Percentiles rank a stretch among this genome's conserved stretches.
Conservation (phyloP, 768 basidiomycete genomes). For the Suillus lakei region DNA sequence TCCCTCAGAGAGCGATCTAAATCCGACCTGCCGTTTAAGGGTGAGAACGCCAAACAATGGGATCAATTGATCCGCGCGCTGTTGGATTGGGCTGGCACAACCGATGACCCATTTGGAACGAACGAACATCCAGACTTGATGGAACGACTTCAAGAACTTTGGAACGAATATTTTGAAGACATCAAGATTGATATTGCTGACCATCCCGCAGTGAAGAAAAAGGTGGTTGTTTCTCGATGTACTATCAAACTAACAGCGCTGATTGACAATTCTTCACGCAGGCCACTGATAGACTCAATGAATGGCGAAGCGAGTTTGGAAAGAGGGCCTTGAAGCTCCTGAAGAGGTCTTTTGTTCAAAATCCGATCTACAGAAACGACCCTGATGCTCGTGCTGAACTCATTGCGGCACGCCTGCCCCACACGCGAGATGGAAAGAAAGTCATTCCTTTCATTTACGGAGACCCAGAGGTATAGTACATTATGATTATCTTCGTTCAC, state of each 20-base stretch:
- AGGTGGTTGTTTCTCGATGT: slow-evolving; percentile 1
- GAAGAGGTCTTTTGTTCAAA: slow-evolving; percentile 4
- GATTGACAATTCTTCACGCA: background rate
- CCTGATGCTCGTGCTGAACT: slow-evolving; percentile 2
- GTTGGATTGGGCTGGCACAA: slow-evolving; percentile 10
- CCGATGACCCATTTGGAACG: slow-evolving; percentile 11
- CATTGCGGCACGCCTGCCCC: background rate
- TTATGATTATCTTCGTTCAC: background rate
- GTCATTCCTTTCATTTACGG: slow-evolving; percentile 8
- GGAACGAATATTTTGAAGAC: slow-evolving; percentile 1
- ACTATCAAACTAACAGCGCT: background rate
- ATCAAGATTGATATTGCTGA: slow-evolving; percentile 3
- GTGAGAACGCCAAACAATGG: slow-evolving; percentile 1
- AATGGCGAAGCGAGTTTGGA: slow-evolving; percentile 10
- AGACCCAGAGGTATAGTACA: slow-evolving; percentile 2
- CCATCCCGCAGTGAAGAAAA: slow-evolving; percentile 9
- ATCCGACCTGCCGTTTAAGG: slow-evolving; percentile 7
- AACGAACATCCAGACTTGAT: slow-evolving; percentile 9
- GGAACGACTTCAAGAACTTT: slow-evolving; percentile 6
- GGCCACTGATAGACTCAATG: slow-evolving; percentile 11
- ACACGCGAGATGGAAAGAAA: background rate
- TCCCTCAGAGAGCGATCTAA: background rate
- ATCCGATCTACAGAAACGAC: slow-evolving; percentile 8
- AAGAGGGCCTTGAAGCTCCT: background rate
- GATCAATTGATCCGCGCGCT: slow-evolving; percentile 6